Conservation (phyloP, 148 eudicot genomes). For the Dianthus caryophyllus region DNA sequence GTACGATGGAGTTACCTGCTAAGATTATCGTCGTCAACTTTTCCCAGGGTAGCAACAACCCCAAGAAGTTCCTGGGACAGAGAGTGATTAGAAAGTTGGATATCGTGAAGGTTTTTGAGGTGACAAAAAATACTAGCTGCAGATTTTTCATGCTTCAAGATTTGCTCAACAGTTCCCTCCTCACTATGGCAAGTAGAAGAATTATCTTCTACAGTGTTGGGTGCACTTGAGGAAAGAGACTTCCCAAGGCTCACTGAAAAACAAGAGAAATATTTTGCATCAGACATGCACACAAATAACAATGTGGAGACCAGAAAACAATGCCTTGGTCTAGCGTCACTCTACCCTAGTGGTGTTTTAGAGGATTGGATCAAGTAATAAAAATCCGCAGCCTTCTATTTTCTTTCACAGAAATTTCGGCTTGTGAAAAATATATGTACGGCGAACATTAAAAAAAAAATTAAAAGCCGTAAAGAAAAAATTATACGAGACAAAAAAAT, state of each 20-base stretch:
- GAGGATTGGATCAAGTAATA: not conserved
- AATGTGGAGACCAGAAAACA: not conserved
- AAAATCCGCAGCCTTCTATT: not conserved
- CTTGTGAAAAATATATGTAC: not conserved
- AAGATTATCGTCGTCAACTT: constrained; percentile 70
- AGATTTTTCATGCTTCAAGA: constrained; percentile 59
- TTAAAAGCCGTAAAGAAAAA: no score
- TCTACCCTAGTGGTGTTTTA: not conserved
- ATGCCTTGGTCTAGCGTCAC: not conserved
- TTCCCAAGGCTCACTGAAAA: constrained; percentile 62
- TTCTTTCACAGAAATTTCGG: not conserved
- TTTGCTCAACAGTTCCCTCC: constrained; percentile 47
- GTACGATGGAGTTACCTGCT: constrained; percentile 48
- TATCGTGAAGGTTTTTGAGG: constrained; percentile 39
- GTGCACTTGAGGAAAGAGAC: constrained; percentile 35
- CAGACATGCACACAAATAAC: not conserved
- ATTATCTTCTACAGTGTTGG: constrained; percentile 39
- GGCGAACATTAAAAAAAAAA: not conserved
- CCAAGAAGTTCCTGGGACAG: constrained; percentile 62
- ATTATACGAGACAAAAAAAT: not conserved
- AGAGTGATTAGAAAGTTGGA: constrained; percentile 34
- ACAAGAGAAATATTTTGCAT: not conserved
- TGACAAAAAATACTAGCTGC: constrained; percentile 65
- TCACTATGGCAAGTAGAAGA: constrained; percentile 33
- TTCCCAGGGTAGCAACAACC: constrained; percentile 78